Evolutionary conservation across 495 filamentous ascomycete species (phyloP).

Genomic region (Neurospora pannonica): DNA sequence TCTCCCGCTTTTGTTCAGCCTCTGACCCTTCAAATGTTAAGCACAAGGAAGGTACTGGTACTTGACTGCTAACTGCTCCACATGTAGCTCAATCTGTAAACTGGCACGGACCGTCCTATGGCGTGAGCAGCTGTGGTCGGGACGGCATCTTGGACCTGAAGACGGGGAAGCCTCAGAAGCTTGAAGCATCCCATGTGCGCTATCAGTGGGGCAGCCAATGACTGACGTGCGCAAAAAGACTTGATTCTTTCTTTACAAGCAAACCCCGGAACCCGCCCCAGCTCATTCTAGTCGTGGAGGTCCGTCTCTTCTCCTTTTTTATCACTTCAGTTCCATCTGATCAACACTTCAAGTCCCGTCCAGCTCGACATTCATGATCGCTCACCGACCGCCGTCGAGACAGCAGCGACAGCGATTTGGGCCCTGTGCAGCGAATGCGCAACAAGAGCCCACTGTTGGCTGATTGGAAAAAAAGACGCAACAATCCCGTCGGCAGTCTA

Average conservation of each 20-base stretch:
- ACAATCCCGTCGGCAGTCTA: not conserved
- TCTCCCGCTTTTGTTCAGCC: not conserved
- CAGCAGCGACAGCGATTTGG: not conserved
- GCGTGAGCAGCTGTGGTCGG: not conserved
- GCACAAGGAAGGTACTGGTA: not conserved
- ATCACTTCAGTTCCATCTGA: not conserved
- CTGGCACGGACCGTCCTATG: not conserved
- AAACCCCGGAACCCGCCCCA: not conserved
- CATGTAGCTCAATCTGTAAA: not conserved
- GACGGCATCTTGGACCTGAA: not conserved
- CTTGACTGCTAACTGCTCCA: not conserved
- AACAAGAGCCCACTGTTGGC: not conserved
- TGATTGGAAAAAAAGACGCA: not conserved
- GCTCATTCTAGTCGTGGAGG: slow-evolving; percentile 5
- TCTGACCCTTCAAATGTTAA: not conserved
- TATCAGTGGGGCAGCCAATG: slow-evolving; percentile 6
- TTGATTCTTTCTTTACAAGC: slow-evolving; percentile 1
- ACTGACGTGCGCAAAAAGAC: slow-evolving; percentile 1
- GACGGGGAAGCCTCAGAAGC: not conserved
- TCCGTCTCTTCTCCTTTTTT: not conserved
- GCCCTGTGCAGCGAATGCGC: not conserved
- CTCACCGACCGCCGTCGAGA: not conserved
- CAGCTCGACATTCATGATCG: not conserved
- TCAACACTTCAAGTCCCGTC: not conserved
- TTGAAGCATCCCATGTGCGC: not conserved